Base-by-base conservation (phyloP, 768 basidiomycete species). In the Pholiota molesta region DNA sequence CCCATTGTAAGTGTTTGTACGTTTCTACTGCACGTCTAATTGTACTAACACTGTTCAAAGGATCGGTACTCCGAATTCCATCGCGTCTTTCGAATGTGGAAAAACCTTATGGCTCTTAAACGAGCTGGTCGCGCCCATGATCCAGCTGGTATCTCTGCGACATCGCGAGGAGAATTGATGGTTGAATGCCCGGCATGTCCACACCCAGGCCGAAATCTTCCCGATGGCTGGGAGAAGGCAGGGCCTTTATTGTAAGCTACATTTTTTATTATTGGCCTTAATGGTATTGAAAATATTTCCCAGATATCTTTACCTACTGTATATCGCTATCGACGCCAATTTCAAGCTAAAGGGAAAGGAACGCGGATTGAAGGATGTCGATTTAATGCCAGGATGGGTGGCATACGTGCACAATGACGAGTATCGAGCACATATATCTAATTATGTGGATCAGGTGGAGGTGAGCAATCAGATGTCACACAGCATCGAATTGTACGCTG, bases 151-250 rank as follows among this genome's bases (percentile, higher is more conserved):
- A 37, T 65, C 4, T n/a, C 54, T 2, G 55, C 39, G 3, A 66
- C 66, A 1, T n/a, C 39, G 0, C 21, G 1, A 7, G 68, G 68
- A 0, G 61, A 42, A 1, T 26, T 65, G 8, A 40, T 55, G 2
- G 31, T 69, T 3, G 62, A 67, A 28, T 68, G 68, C 45, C 65
- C 61, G 0, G 65, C 68, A 2, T 68, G 68, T 31, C 68, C 63
- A 0, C 65, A 69, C 14, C 68, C 64, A 4, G 65, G 61, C 5
- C 2, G 17, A 0, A 69, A 69, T 52, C 39, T 69, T 13, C 68
- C 68, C 0, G 40, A 52, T 13, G 57, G 59, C 2, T 67, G 66
- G 68, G 37, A 62, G 11, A 35, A 35, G 1, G 33, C 11, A 6
- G 9, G 9, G 2, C 33, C 33, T 9, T 8, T 13, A 35, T 1